Base-by-base conservation (phyloP, 2,329 filamentous ascomycete species). In the Tolypocladium sp. region DNA sequence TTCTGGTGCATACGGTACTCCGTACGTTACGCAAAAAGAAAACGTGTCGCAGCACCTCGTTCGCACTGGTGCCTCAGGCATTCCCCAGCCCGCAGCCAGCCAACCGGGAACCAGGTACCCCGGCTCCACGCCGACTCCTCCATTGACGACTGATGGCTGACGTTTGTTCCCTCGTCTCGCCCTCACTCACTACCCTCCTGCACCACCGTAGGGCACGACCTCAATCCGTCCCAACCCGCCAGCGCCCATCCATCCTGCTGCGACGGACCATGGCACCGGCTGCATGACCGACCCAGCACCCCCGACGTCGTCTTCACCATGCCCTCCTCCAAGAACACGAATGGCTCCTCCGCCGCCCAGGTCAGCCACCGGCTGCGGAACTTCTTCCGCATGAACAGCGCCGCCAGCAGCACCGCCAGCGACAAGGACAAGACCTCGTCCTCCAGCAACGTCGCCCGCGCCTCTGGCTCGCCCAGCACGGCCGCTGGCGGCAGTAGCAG, bases 321-420 rank as follows among this genome's bases (percentile, higher is more conserved):
- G 81, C 79, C 80, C 60, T 75, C 79, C 63, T 76, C 78, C 68
- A 86, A 85, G 74, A 77, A 73, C 66, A 68, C 77, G 68, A 77
- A 77, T 71, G 75, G 78, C 68, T 64, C 66, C n/a, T 59, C 69
- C 64, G 77, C 79, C 66, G 80, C 79, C 69, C 85, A 86, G 70
- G 86, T 88, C 69, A 85, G 84, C 64, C 84, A 87, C 72, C 86
- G 85, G 69, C 72, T 89, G 66, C 87, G 85, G 77, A 88, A 84
- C 73, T 88, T 89, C 77, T 89, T 89, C 74, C 84, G 85, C 67
- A 87, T 88, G 71, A 88, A 82, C 70, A 81, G 74, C 67, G 71
- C 74, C 59, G 72, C 71, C 53, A 75, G 70, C 62, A 72, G 66
- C 58, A 66, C 66, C 66, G 73, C 73, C 61, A 73, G 73, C 66